A percentile compares a stretch with the other conserved stretches of the same genome.
Evolutionary conservation across 2,329 filamentous ascomycete species (phyloP).

Genomic region (Escovopsis weberi): DNA sequence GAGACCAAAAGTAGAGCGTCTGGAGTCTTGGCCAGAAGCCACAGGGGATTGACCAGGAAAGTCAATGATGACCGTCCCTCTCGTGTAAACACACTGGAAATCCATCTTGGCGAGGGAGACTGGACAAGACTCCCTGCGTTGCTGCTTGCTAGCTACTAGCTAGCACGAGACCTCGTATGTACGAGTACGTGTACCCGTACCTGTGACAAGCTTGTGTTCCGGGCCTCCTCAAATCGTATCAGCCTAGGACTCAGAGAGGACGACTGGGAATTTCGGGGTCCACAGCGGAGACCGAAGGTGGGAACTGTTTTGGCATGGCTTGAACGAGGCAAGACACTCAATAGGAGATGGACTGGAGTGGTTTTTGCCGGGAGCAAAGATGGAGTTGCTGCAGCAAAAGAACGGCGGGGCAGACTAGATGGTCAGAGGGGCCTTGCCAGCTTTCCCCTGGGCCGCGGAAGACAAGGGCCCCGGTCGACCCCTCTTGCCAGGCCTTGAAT

Average conservation of each 20-base stretch:
- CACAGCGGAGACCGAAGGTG: constrained; percentile 6
- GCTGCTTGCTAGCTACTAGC: constrained; percentile 2
- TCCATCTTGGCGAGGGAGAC: constrained; percentile 3
- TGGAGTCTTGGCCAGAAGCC: background rate
- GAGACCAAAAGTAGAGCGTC: no score
- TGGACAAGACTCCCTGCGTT: constrained; percentile 5
- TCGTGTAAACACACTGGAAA: constrained; percentile 4
- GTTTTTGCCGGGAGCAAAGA: constrained; percentile 2
- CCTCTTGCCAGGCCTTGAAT: constrained; percentile 6
- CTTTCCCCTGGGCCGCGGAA: constrained; percentile 4
- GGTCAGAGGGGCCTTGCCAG: constrained; percentile 1
- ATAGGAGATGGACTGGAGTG: constrained; percentile 3
- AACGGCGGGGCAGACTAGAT: constrained; percentile 6
- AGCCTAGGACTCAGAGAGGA: background rate
- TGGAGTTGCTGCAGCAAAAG: constrained; percentile 4
- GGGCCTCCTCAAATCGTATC: constrained; percentile 2
- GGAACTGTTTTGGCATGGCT: constrained; percentile 5
- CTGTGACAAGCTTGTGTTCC: constrained; percentile 2
- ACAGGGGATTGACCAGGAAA: constrained; percentile 1
- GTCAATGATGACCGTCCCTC: constrained; percentile 2
- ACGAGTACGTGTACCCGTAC: no score
- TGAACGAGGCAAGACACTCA: constrained; percentile 1
- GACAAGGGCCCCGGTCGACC: constrained; percentile 4
- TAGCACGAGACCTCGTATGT: no score
- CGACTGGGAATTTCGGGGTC: constrained; percentile 1